Evolutionary conservation across 352 stramenopile genomes (phyloP).

Genomic region (Ophiocytium majus): DNA sequence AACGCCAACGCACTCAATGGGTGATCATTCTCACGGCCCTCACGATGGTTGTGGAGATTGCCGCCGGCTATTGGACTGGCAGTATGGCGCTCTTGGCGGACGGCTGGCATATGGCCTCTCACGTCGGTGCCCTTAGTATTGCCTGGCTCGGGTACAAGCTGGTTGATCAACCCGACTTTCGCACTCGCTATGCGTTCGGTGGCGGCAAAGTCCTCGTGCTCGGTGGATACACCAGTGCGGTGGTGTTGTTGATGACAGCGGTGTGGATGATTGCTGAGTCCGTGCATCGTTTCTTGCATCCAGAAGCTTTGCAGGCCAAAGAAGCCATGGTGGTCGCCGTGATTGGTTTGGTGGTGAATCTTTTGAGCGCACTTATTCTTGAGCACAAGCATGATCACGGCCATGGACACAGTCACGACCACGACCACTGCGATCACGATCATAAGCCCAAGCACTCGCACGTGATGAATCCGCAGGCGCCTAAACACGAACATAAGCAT

Average conservation of each 20-base stretch:
- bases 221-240: not conserved
- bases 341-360: not conserved
- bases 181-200: not conserved
- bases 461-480: not conserved
- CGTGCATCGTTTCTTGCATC: not conserved
- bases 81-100: slow-evolving; percentile 1
- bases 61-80: not conserved
- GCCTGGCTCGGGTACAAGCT: not conserved
- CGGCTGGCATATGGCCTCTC: slow-evolving; percentile 7
- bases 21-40: not conserved
- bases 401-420: no score
- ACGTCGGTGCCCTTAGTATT: not conserved
- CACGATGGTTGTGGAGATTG: not conserved
- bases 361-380: not conserved
- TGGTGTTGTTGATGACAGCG: not conserved
- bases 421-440: not conserved
- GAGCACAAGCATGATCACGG: slow-evolving; percentile 10
- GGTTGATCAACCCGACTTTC: not conserved
- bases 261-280: not conserved
- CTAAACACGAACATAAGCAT: not conserved
- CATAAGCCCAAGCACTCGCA: no score
- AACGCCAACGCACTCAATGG: not conserved
- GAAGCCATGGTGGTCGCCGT: not conserved
- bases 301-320: not conserved
- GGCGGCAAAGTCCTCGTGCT: not conserved